phyloP scores from a whole-genome alignment of 345 rosid species.

The Carallia brachiata region DNA sequence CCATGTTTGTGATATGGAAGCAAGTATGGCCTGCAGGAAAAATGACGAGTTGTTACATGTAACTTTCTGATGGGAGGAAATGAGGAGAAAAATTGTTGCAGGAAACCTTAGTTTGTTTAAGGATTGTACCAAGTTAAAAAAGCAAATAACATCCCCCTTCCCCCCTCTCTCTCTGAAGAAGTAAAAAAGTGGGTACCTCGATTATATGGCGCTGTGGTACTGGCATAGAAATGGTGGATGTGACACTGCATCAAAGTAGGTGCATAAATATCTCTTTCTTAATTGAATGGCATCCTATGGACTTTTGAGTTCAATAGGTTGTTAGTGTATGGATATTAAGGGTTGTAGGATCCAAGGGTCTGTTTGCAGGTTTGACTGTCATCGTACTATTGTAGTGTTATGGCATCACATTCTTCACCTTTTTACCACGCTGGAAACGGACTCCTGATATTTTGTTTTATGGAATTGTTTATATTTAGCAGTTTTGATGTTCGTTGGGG shows the following conservation, averaged over 20 bases:
- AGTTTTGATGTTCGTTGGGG: neutral
- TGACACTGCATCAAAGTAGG: no score
- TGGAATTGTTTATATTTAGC: neutral
- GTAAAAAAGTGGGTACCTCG: neutral
- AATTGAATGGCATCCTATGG: neutral
- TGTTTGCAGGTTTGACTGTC: neutral
- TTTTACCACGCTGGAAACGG: neutral
- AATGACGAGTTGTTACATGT: neutral
- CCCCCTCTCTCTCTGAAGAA: no score
- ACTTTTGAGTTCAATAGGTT: neutral
- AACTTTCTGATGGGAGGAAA: neutral
- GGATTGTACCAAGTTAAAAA: neutral
- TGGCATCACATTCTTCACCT: neutral
- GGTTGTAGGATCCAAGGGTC: neutral
- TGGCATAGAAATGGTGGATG: neutral
- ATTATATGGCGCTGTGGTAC: neutral
- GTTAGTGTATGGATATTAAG: conserved; percentile 8
- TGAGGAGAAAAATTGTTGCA: neutral
- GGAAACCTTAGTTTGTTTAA: neutral
- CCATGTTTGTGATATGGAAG: conserved; percentile 1
- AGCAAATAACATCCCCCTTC: neutral
- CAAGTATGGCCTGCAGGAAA: neutral
- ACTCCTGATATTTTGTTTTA: neutral
- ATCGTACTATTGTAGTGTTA: neutral
- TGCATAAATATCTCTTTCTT: neutral